These are phyloP conservation scores for Acacia concinna DNA, from an alignment of 331 rosid genomes.

Conservation along the genomic window DNA sequence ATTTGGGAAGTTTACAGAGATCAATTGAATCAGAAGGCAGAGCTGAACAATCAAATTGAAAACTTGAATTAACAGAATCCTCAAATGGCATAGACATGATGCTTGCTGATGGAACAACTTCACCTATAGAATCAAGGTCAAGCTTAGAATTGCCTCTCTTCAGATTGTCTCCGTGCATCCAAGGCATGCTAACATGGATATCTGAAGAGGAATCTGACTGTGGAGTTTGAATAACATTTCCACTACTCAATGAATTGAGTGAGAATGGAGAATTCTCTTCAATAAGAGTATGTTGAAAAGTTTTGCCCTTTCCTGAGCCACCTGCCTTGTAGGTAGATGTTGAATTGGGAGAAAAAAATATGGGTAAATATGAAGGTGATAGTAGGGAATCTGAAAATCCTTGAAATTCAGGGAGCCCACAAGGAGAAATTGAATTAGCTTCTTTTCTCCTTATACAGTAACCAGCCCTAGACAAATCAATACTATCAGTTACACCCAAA, in stretches of 20 bases:
- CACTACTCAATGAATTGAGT: slow-evolving; percentile 55
- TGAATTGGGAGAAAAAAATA: slow-evolving; percentile 41
- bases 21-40: slow-evolving; percentile 55
- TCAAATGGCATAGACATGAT: slow-evolving; percentile 37
- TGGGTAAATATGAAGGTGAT: slow-evolving; percentile 35
- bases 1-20: slow-evolving; percentile 50
- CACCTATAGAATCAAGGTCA: slow-evolving; percentile 41
- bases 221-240: slow-evolving; percentile 80
- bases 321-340: slow-evolving; percentile 38
- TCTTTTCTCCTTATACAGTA: slow-evolving; percentile 30
- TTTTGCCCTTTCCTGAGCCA: slow-evolving; percentile 35
- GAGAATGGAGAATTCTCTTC: slow-evolving; percentile 67
- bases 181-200: slow-evolving; percentile 40
- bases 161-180: slow-evolving; percentile 36
- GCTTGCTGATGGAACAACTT: slow-evolving; percentile 42
- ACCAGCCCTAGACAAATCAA: slow-evolving; percentile 38
- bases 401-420: slow-evolving; percentile 44
- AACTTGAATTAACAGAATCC: slow-evolving; percentile 64
- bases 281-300: slow-evolving; percentile 25
- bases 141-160: slow-evolving; percentile 37
- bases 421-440: slow-evolving; percentile 40
- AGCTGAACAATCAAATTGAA: slow-evolving; percentile 65
- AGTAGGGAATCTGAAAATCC: slow-evolving; percentile 43
- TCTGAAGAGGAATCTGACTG: slow-evolving; percentile 57
- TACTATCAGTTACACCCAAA: slow-evolving; percentile 38